Evolutionary conservation across 2,329 filamentous ascomycete species (phyloP).

Genomic region (Didymella pinodella): DNA sequence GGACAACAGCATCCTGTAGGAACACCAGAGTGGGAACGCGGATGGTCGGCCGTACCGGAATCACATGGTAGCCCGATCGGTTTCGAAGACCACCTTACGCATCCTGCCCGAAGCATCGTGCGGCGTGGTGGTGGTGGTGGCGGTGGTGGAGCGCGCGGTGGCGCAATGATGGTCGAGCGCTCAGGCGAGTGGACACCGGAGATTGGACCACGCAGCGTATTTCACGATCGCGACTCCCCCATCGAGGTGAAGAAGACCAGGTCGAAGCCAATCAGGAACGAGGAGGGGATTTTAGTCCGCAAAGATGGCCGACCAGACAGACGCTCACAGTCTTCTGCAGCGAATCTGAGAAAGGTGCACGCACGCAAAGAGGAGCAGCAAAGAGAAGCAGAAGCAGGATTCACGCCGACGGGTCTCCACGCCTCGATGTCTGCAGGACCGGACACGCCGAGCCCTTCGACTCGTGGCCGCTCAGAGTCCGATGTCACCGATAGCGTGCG

Average conservation of each 20-base stretch:
- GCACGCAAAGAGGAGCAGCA: conserved; percentile 55
- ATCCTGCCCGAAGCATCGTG: conserved; percentile 38
- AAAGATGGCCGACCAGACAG: conserved; percentile 62
- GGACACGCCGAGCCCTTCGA: conserved; percentile 44
- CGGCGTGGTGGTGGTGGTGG: conserved; percentile 47
- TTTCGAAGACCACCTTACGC: conserved; percentile 43
- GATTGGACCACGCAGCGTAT: conserved; percentile 9
- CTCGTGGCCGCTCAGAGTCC: conserved; percentile 18
- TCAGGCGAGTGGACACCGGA: conserved; percentile 35
- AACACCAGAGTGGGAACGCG: conserved; percentile 54
- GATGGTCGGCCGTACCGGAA: conserved; percentile 45
- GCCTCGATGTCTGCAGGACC: conserved; percentile 23
- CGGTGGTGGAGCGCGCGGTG: conserved; percentile 36
- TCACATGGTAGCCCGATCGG: conserved; percentile 50
- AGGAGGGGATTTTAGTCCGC: conserved; percentile 59
- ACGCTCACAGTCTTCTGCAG: conserved; percentile 61
- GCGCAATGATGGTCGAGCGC: conserved; percentile 35
- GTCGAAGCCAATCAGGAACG: conserved; percentile 60
- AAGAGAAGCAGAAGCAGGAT: conserved; percentile 31
- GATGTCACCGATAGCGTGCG: conserved; percentile 31
- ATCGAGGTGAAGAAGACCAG: conserved; percentile 55
- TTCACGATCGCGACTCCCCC: conserved; percentile 6
- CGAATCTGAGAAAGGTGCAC: conserved; percentile 61
- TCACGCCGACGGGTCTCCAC: conserved; percentile 37
- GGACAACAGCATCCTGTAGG: conserved; percentile 36